Evolutionary conservation across 176 grass and related monocot species (phyloP).

Genomic region (Juncus inflexus): DNA sequence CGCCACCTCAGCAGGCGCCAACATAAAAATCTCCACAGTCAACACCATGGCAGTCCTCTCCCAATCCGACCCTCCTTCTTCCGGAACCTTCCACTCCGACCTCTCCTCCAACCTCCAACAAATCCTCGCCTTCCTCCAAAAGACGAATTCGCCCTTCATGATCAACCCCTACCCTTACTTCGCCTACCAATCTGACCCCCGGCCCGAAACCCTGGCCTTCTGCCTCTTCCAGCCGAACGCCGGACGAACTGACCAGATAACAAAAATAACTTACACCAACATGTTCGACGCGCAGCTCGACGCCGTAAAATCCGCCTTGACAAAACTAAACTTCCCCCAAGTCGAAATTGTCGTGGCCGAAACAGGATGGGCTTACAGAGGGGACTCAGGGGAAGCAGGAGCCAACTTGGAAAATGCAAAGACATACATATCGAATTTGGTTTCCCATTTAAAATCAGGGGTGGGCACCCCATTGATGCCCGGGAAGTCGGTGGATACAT

Average conservation of each 20-base stretch:
- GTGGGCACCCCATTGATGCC: slow-evolving; percentile 81
- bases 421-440: slow-evolving; percentile 59
- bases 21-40: slow-evolving; percentile 68
- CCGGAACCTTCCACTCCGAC: slow-evolving; percentile 66
- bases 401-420: slow-evolving; percentile 66
- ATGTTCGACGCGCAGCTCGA: slow-evolving; percentile 99
- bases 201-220: slow-evolving; percentile 85
- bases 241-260: slow-evolving; percentile 63
- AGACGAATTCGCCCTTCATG: slow-evolving; percentile 77
- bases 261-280: slow-evolving; percentile 72
- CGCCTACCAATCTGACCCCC: slow-evolving; percentile 79
- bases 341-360: slow-evolving; percentile 84
- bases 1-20: slow-evolving; percentile 23
- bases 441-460: slow-evolving; percentile 66
- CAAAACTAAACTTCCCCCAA: slow-evolving; percentile 41
- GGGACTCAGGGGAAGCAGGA: slow-evolving; percentile 56
- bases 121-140: slow-evolving; percentile 65
- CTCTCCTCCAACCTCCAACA: slow-evolving; percentile 48
- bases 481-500: slow-evolving; percentile 67
- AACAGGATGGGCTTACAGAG: slow-evolving; percentile 81
- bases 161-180: slow-evolving; percentile 97
- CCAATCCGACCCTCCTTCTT: slow-evolving; percentile 82
- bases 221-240: slow-evolving; percentile 87
- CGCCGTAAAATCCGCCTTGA: slow-evolving; percentile 63
- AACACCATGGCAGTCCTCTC: slow-evolving; percentile 90